phyloP scores from a whole-genome alignment of 1,284 basidiomycete species.

The Irpex lacteus region DNA sequence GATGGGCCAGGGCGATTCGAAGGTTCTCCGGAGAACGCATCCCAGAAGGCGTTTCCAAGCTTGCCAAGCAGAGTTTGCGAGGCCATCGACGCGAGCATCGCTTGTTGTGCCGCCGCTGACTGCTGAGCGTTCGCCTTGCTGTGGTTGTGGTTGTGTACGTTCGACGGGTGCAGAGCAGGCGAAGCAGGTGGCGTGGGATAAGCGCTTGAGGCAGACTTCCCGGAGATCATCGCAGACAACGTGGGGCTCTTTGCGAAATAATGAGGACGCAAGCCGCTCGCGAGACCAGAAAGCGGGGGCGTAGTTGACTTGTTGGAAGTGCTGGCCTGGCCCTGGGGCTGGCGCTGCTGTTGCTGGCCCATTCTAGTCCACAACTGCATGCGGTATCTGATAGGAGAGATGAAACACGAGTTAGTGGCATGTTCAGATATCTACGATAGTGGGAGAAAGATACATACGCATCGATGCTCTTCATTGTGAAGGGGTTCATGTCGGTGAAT shows the following conservation, averaged over 20 bases:
- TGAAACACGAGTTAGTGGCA: constrained; percentile 1
- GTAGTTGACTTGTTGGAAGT: constrained; percentile 17
- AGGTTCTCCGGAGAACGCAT: constrained; percentile 63
- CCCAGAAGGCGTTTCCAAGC: constrained; percentile 75
- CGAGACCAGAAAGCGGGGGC: constrained; percentile 43
- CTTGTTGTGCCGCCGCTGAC: constrained; percentile 36
- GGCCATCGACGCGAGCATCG: constrained; percentile 64
- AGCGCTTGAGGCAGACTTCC: constrained; percentile 37
- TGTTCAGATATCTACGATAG: not conserved
- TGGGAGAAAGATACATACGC: constrained; percentile 44
- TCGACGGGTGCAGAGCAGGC: constrained; percentile 18
- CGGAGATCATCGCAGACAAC: constrained; percentile 46
- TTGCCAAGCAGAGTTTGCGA: constrained; percentile 67
- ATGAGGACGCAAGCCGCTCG: constrained; percentile 51
- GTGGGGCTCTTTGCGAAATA: constrained; percentile 42
- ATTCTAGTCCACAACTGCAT: constrained; percentile 89
- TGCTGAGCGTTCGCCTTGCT: constrained; percentile 14
- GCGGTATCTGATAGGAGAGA: constrained; percentile 45
- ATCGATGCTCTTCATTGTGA: constrained; percentile 82
- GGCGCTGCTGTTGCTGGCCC: constrained; percentile 44
- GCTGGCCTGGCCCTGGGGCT: constrained; percentile 10
- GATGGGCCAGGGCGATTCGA: constrained; percentile 22
- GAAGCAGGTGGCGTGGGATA: constrained; percentile 31
- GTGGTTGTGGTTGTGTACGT: not conserved
- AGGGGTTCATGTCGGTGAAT: constrained; percentile 75